Evolutionary conservation across 495 filamentous ascomycete species (phyloP), one percentile per base, ranked within the genome.

Genomic region (Lepidopterella palustris): DNA sequence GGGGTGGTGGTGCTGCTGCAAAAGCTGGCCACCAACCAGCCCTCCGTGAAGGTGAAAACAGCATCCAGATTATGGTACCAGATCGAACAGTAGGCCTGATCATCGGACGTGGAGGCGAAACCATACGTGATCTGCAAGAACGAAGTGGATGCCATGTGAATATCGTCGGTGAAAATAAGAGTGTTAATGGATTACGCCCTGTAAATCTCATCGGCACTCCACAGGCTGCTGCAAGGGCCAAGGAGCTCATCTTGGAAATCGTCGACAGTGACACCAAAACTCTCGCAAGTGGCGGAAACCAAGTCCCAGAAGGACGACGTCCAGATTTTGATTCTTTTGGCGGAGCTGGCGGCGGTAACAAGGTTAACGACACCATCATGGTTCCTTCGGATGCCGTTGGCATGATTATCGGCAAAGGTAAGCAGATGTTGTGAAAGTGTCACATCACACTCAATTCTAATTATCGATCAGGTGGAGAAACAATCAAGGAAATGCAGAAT

Each of bases 51-150:
- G 84, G 85, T 53, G 89, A 92, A 70, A 84, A 87, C 56, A 85
- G 79, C 58, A 81, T 84, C 47, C 86, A 91, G 72, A 90, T 93
- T 60, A 89, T 92, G 84, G 89, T 93, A 6, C 89, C 89, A n/a
- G 89, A 92, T 73, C 81, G 87, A 58, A 92, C 88, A 2, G 88
- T 92, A 55, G 88, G 88, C 55, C 76, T 92, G 28, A 92, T 92
- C 60, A 92, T 92, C 61, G 88, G 88, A 23, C 83, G 89, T 47
- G 88, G 88, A 21, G 88, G 88, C 26, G 88, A 92, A 72, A 92
- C 89, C 4, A 92, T 92, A 61, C 85, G 92, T 31, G 92, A 97
- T 71, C 82, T 92, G 13, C 89, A 93, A 69, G 89, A 93, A 67
- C 81, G 87, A 55, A 90, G 86, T 63, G 85, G 83, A 1, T 93